Percentiles rank a stretch among this genome's conserved stretches.
phyloP scores from a whole-genome alignment of 345 rosid species.

The Pistacia atlantica region DNA sequence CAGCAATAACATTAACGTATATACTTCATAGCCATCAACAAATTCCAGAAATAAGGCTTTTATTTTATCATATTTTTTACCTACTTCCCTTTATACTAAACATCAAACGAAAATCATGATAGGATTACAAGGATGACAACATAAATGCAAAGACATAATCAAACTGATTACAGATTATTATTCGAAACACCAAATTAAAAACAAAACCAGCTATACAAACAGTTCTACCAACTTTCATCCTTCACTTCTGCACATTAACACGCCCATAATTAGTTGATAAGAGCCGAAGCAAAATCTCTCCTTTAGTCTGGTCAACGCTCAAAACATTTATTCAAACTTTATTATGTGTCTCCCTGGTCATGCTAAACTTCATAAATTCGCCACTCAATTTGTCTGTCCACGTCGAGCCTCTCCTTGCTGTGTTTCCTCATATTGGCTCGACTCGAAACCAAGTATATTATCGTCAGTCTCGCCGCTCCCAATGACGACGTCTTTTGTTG shows the following conservation, averaged over 20 bases:
- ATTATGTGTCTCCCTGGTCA: background rate
- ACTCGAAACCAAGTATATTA: background rate
- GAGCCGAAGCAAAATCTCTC: no score
- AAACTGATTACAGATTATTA: background rate
- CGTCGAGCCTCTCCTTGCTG: conserved; percentile 4
- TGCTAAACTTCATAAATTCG: no score
- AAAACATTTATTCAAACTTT: background rate
- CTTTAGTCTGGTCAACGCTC: background rate
- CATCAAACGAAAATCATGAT: background rate
- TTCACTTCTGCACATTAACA: background rate
- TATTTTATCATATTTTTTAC: no score
- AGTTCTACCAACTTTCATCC: background rate
- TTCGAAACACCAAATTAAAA: background rate
- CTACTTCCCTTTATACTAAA: no score
- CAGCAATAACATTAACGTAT: no score
- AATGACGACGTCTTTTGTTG: conserved; percentile 50
- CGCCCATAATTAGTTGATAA: no score
- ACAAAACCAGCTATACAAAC: background rate
- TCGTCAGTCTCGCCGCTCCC: conserved; percentile 30
- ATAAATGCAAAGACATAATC: background rate
- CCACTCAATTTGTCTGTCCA: background rate
- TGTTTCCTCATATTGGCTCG: background rate
- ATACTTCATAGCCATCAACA: no score
- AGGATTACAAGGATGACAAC: background rate
- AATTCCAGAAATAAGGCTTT: no score